Evolutionary conservation across 805 yeast species (phyloP), one percentile per base, ranked within the genome.

Genomic region (Wickerhamiella cacticola): DNA sequence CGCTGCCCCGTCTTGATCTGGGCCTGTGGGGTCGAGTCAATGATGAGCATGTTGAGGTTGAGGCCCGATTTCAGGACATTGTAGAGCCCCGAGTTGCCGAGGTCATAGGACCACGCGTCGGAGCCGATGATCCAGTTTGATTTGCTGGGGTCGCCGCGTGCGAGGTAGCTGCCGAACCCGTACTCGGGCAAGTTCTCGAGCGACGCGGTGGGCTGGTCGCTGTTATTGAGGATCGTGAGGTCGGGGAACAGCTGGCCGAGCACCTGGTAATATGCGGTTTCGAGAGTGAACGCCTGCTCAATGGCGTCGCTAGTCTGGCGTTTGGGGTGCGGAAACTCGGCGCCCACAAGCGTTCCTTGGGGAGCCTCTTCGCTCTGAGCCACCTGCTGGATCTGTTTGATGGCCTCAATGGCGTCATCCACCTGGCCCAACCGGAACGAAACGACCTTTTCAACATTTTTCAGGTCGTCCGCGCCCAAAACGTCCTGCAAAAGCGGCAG

Each of bases 21-120:
- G 53, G 75, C 69, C 55, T 66, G 60, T 10, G 95, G 89, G 60
- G 85, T 88, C 13, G 88, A 81, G 62, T 89, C 96, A 58, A 89
- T 80, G 50, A 89, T 71, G 59, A 89, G 74, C 74, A 89, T 74
- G 63, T 89, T 89, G 56, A 89, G 67, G 61, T 86, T 83, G 61
- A 78, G 73, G 41, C 80, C 80, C 0, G 88, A 78, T 23, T 87
- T 67, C 40, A 89, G 68, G 3, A 86, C 80, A 56, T 81, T 80
- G 63, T 89, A 96, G 45, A 89, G 80, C 62, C 96, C 95, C 5
- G 95, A 82, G 52, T 82, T 71, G 38, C 97, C 97, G 56, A 85
- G 69, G 67, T 89, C 97, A 61, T 80, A 87, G 18, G 95, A 75
- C 97, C 97, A 89, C 26, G 92, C 78, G 63, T 89, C 97, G 16